A percentile compares a stretch with the other conserved stretches of the same genome.
phyloP scores from a whole-genome alignment of 148 eudicot genomes.

The Vaccinium macrocarpon region DNA sequence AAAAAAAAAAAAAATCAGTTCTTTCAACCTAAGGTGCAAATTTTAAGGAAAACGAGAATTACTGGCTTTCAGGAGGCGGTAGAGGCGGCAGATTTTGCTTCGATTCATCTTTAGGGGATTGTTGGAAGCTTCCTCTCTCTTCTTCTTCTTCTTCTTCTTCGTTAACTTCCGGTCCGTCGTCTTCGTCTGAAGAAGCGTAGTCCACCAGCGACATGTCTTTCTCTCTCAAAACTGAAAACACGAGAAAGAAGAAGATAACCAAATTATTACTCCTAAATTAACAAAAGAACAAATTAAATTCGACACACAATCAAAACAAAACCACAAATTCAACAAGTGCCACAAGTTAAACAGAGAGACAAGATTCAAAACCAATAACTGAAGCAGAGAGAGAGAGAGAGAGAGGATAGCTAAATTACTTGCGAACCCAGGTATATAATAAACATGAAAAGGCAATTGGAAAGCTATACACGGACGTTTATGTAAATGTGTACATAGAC shows the following conservation, averaged over 20 bases:
- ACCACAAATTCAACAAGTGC: not conserved
- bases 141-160: constrained; percentile 20
- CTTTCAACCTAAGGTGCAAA: not conserved
- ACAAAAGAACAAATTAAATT: not conserved
- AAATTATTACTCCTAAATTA: not conserved
- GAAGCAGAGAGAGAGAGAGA: not conserved
- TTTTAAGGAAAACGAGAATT: constrained; percentile 5
- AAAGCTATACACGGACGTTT: too few relatives aligned
- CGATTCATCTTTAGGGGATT: not conserved
- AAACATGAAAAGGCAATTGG: too few relatives aligned
- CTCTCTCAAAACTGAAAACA: not conserved
- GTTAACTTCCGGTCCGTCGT: constrained; percentile 10
- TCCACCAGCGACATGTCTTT: constrained; percentile 41
- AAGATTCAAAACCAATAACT: not conserved
- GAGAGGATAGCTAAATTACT: too few relatives aligned
- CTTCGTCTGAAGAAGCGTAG: constrained; percentile 35
- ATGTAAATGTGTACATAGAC: too few relatives aligned
- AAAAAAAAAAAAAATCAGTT: not conserved
- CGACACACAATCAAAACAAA: not conserved
- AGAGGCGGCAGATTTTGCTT: constrained; percentile 10
- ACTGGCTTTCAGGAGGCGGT: constrained; percentile 4
- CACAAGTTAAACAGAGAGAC: not conserved
- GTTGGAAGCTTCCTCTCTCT: constrained; percentile 7
- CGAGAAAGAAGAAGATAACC: not conserved
- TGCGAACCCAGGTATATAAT: too few relatives aligned